Evolutionary conservation across 805 yeast species (phyloP).

Genomic region (Schwanniomyces vanrijiae): DNA sequence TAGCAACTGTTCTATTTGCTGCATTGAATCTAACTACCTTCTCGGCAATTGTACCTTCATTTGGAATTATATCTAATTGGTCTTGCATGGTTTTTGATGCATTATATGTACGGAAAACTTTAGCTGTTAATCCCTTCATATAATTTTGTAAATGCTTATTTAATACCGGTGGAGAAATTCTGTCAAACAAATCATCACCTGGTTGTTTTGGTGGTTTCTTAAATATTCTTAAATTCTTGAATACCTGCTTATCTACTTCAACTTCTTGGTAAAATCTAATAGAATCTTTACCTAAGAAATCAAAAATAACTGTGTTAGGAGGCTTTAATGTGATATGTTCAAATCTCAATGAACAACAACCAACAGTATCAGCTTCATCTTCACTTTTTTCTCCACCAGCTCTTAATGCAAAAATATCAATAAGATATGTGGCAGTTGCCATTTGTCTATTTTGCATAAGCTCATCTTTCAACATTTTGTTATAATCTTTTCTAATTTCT

Average conservation of each 20-base stretch:
- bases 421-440: constrained; percentile 90
- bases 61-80: constrained; percentile 80
- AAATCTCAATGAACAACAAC: constrained; percentile 90
- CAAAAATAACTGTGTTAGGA: constrained; percentile 83
- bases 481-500: constrained; percentile 73
- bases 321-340: constrained; percentile 88
- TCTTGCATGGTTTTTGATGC: constrained; percentile 98
- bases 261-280: constrained; percentile 91
- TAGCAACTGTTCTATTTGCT: constrained; percentile 94
- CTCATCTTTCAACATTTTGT: constrained; percentile 63
- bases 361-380: constrained; percentile 97
- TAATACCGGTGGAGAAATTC: constrained; percentile 78
- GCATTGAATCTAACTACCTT: constrained; percentile 88
- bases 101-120: constrained; percentile 95
- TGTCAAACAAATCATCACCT: constrained; percentile 90
- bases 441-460: constrained; percentile 85
- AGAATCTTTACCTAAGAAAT: constrained; percentile 94
- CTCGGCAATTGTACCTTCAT: constrained; percentile 84
- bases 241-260: constrained; percentile 87
- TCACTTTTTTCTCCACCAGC: constrained; percentile 98
- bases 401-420: constrained; percentile 91
- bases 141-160: constrained; percentile 86
- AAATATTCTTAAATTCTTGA: constrained; percentile 82
- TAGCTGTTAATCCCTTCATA: constrained; percentile 92
- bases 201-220: constrained; percentile 86